Percentiles rank a stretch among this genome's conserved stretches.
Evolutionary conservation across 352 stramenopile species (phyloP).

Genomic region (Phytophthora niederhauseri): DNA sequence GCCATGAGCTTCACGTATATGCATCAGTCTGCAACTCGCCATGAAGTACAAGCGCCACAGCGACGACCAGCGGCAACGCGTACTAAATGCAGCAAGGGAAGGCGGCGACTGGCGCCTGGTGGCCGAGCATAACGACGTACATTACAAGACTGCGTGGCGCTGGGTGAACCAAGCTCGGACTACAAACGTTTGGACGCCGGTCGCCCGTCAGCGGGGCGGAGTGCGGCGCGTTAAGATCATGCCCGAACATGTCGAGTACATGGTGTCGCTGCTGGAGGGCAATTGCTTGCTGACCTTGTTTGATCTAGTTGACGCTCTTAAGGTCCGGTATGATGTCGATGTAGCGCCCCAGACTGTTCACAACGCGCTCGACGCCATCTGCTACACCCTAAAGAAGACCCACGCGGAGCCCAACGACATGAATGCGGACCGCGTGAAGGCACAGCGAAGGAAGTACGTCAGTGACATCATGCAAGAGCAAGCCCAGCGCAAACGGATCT

Average conservation of each 20-base stretch:
- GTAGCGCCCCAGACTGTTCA: too few species aligned
- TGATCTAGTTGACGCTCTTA: too few species aligned
- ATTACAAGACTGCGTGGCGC: neutral
- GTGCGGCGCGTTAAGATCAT: neutral
- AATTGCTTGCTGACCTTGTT: conserved; percentile 1
- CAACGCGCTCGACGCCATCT: too few species aligned
- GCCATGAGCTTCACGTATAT: neutral
- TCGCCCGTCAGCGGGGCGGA: neutral
- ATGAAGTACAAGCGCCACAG: neutral
- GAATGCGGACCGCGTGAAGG: too few species aligned
- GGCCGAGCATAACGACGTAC: neutral
- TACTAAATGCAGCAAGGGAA: neutral
- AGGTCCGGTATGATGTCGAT: too few species aligned
- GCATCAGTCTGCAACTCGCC: neutral
- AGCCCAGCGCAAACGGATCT: too few species aligned
- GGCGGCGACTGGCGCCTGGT: neutral
- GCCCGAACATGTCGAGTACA: neutral
- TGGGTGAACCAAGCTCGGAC: neutral
- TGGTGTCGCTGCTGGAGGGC: neutral
- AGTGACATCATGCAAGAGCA: too few species aligned
- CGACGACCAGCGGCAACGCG: neutral
- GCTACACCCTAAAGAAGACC: too few species aligned
- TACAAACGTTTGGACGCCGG: neutral
- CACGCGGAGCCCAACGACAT: too few species aligned
- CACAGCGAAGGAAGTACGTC: too few species aligned